Base-by-base conservation (phyloP, 176 grass and related monocot species). In the Musa beccarii region DNA sequence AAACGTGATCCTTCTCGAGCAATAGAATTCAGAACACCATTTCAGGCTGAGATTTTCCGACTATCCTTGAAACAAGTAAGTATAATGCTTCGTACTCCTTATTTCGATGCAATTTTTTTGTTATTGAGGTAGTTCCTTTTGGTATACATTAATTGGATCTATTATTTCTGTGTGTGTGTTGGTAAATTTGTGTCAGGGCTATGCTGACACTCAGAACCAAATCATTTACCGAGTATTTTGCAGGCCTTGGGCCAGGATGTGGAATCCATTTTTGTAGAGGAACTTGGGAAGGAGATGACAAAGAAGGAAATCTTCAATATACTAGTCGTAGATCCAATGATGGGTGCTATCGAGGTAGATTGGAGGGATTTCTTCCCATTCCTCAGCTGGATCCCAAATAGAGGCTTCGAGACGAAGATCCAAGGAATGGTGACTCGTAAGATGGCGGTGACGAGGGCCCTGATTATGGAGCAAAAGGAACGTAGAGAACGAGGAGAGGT, bases 291-390 rank as follows among this genome's bases (percentile, higher is more conserved):
- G 76, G 81, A 83, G 14, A 12, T 96, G 53, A 82, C 85, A 0
- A 86, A 72, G 74, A 75, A 73, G 13, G 87, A 96, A 87, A 86
- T 96, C 9, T 88, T 86, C 61, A 26, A 88, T 51, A 11, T 73
- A 17, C 76, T 85, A 1, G 89, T 90, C 13, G 54, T 85, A 22
- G 89, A 96, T 79, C 89, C 89, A 77, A 90, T 96, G 89, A 90
- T 70, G 79, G 86, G 93, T 52, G 89, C 89, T 29, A 88, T 96
- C 53, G 89, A 92, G 53, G 93, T 92, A 0, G 93, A 96, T 26
- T 96, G 93, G 93, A 96, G 89, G 78, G 93, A 96, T 52, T 96
- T 96, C 85, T 96, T 96, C 81, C 89, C 93, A 43, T 96, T 92
- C 82, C 84, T 96, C 22, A 74, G 71, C 29, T 96, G 93, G 93